A percentile compares a stretch with the other conserved stretches of the same genome.
Evolutionary conservation across 129 eudicot genomes (phyloP).

Genomic region (Lonicera japonica): DNA sequence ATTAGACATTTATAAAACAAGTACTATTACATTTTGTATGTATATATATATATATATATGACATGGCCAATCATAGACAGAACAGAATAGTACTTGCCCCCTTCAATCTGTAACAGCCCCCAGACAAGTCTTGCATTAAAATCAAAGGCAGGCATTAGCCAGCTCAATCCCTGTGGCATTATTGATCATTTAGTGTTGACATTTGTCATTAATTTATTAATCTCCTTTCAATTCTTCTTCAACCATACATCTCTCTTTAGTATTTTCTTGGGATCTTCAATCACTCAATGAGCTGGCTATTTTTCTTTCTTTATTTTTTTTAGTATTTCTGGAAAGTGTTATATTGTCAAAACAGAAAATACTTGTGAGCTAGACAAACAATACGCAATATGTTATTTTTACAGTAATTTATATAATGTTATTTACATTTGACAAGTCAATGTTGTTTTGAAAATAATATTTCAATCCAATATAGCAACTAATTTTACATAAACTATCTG

Average conservation of each 20-base stretch:
- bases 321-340: too few species aligned
- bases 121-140: constrained; percentile 27
- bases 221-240: constrained; percentile 14
- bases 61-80: constrained; percentile 27
- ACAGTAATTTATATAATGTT: too few species aligned
- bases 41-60: constrained; percentile 11
- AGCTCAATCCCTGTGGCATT: constrained; percentile 40
- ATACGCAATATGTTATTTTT: too few species aligned
- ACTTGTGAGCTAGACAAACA: too few species aligned
- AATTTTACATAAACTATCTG: too few species aligned
- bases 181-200: constrained; percentile 29
- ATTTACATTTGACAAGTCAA: too few species aligned
- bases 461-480: too few species aligned
- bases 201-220: constrained; percentile 20
- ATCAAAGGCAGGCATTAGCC: constrained; percentile 51
- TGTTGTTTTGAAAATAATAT: too few species aligned
- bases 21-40: constrained; percentile 17
- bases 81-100: constrained; percentile 22
- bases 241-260: constrained; percentile 7
- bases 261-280: constrained; percentile 28
- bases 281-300: constrained; percentile 29
- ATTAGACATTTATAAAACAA: constrained; percentile 6
- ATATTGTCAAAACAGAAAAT: too few species aligned
- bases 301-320: background rate
- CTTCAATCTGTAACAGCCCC: constrained; percentile 31